Percentiles rank a stretch among this genome's conserved stretches.
phyloP scores from a whole-genome alignment of 1,139 yeast genomes.

The Candida sp. region DNA sequence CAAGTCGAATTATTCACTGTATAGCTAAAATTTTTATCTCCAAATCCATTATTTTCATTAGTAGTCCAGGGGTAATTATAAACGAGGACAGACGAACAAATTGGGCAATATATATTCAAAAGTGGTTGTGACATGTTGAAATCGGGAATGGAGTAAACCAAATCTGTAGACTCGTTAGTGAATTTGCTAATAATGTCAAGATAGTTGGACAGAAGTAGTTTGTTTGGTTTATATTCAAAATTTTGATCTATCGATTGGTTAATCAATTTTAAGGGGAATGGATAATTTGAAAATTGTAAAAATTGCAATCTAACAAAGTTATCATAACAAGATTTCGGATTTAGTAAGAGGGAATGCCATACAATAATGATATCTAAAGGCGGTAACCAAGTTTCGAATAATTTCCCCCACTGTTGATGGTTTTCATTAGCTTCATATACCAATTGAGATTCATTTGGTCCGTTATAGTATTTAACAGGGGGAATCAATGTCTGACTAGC shows the following conservation, averaged over 20 bases:
- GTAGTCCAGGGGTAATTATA: constrained; percentile 13
- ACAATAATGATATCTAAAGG: constrained; percentile 38
- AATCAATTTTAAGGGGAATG: constrained; percentile 23
- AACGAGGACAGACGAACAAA: constrained; percentile 11
- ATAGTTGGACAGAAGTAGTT: neutral
- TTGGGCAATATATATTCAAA: constrained; percentile 14
- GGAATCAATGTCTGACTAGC: neutral
- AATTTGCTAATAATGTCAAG: neutral
- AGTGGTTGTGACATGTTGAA: constrained; percentile 4
- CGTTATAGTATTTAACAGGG: neutral
- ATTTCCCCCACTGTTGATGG: neutral
- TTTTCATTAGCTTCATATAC: neutral
- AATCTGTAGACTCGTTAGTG: constrained; percentile 3
- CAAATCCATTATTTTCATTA: constrained; percentile 17
- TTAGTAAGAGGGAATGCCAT: constrained; percentile 28
- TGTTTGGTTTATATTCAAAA: constrained; percentile 15
- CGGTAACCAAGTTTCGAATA: constrained; percentile 14
- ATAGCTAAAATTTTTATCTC: constrained; percentile 14
- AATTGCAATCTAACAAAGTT: constrained; percentile 21
- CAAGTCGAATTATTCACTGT: neutral
- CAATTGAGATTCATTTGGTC: neutral
- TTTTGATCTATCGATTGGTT: constrained; percentile 17
- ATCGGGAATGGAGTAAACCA: constrained; percentile 1
- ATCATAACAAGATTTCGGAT: constrained; percentile 22
- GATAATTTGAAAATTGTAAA: constrained; percentile 16